A percentile compares a stretch with the other conserved stretches of the same genome.
These are phyloP conservation scores for Pyrenophora tritici-repentis DNA, from an alignment of 2,329 filamentous ascomycete genomes.

Conservation along the genomic window DNA sequence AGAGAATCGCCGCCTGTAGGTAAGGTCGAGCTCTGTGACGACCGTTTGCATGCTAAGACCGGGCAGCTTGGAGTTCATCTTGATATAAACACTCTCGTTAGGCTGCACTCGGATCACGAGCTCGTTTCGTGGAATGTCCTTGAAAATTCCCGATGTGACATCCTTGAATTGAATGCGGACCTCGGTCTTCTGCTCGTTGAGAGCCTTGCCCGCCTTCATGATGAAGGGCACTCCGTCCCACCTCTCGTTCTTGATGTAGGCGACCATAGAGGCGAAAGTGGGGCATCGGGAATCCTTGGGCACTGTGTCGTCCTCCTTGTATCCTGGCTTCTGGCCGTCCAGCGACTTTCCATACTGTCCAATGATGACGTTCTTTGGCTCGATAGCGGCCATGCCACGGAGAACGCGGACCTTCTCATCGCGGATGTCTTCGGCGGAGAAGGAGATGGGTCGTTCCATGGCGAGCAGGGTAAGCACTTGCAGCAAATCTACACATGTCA, in stretches of 20 bases:
- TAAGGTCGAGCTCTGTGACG: constrained; percentile 96
- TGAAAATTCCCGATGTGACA: constrained; percentile 98
- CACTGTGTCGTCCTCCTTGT: constrained; percentile 98
- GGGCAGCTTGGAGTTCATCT: constrained; percentile 99
- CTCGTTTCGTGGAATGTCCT: constrained; percentile 99
- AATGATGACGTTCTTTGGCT: constrained; percentile 99
- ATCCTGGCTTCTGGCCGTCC: constrained; percentile 93
- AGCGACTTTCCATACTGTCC: constrained; percentile 97
- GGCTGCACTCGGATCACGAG: constrained; percentile 99
- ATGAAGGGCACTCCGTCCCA: constrained; percentile 99
- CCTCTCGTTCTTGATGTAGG: constrained; percentile 99
- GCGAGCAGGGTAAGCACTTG: constrained; percentile 94
- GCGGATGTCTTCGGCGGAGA: constrained; percentile 96
- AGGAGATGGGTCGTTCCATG: constrained; percentile 98
- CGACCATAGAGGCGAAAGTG: constrained; percentile 95
- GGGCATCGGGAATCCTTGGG: constrained; percentile 97
- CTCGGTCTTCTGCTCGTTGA: constrained; percentile 99
- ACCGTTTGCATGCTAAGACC: constrained; percentile 99
- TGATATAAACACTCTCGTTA: constrained; percentile 99
- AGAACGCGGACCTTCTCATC: constrained; percentile 98
- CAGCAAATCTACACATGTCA: constrained; percentile 67
- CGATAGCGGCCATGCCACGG: constrained; percentile 88
- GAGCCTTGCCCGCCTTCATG: constrained; percentile 96
- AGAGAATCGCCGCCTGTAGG: constrained; percentile 96
- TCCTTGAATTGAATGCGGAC: constrained; percentile 99